These are phyloP conservation scores for Cairneyella variabilis DNA, from an alignment of 495 filamentous ascomycete genomes.

Conservation along the genomic window DNA sequence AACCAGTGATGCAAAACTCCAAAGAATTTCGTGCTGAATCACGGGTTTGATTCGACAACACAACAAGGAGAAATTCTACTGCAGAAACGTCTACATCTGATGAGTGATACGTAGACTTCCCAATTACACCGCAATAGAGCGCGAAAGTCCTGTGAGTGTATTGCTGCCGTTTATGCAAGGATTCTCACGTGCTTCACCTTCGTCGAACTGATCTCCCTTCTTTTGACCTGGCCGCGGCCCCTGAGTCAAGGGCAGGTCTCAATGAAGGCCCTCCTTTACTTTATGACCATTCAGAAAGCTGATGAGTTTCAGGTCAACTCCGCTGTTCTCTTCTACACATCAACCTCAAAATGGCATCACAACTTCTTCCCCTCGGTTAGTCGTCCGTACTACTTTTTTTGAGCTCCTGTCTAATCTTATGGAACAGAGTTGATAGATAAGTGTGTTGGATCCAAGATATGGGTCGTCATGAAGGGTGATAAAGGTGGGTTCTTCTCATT, in stretches of 20 bases:
- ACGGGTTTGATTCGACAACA: no score
- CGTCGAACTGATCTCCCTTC: background rate
- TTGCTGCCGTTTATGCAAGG: no score
- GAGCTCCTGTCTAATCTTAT: constrained; percentile 18
- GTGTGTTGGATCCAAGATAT: constrained; percentile 94
- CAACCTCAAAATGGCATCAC: constrained; percentile 61
- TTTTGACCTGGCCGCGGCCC: background rate
- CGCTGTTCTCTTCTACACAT: background rate
- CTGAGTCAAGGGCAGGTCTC: no score
- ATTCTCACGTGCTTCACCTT: background rate
- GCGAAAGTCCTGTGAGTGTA: background rate
- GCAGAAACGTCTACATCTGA: no score
- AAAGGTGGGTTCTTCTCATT: constrained; percentile 61
- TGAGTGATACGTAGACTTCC: background rate
- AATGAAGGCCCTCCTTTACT: no score
- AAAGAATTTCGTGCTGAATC: no score
- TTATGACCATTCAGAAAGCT: no score
- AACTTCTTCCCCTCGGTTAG: constrained; percentile 74
- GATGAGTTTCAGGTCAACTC: background rate
- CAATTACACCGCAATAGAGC: background rate
- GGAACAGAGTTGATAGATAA: constrained; percentile 90
- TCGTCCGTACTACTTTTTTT: constrained; percentile 12
- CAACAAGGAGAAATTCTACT: no score
- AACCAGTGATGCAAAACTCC: constrained; percentile 10
- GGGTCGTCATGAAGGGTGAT: constrained; percentile 99